phyloP scores from a whole-genome alignment of 73 alveolate genomes.

The Tetrahymena elliotti region DNA sequence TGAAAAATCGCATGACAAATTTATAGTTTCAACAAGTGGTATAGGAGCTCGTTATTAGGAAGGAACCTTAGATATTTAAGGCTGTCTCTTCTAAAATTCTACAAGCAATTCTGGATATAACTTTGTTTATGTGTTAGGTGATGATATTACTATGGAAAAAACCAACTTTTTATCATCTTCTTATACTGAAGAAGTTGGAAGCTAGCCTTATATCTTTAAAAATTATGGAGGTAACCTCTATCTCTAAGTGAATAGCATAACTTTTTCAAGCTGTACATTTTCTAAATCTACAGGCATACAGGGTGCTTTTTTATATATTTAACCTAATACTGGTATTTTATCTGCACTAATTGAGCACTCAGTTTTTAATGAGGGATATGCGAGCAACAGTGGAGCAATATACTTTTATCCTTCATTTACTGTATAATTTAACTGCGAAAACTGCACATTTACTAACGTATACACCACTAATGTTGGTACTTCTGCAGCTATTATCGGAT shows the following conservation, averaged over 20 bases:
- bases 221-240: neutral
- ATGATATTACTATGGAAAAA: neutral
- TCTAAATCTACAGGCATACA: neutral
- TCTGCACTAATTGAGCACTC: neutral
- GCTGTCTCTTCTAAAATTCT: neutral
- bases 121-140: neutral
- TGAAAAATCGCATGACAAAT: neutral
- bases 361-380: neutral
- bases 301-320: neutral
- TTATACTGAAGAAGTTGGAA: neutral
- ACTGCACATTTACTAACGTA: neutral
- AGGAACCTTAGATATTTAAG: neutral
- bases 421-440: neutral
- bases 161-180: neutral
- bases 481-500: neutral
- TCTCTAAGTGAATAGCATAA: neutral
- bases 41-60: neutral
- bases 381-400: neutral
- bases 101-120: neutral
- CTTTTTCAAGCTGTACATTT: neutral
- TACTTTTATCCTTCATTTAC: neutral
- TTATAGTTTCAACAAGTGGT: neutral
- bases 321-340: neutral
- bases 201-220: neutral
- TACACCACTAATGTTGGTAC: neutral